These are phyloP conservation scores for Tylopilus sp. DNA, from an alignment of 768 basidiomycete species.

Conservation along the genomic window DNA sequence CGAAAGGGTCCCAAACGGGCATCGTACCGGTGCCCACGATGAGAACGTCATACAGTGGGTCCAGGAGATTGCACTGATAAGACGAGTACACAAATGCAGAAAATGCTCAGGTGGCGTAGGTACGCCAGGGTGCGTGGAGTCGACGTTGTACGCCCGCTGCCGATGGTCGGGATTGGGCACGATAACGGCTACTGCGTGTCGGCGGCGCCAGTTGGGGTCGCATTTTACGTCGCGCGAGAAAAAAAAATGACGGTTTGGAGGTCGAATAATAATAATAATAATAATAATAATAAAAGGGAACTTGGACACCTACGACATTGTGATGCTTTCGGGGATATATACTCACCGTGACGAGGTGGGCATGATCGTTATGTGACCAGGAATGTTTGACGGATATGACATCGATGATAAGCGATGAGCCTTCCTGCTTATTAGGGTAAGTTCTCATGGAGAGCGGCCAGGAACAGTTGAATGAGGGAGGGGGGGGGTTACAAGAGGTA, in stretches of 20 bases:
- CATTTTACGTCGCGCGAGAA: conserved; percentile 1
- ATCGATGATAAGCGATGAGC: background rate
- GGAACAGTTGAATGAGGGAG: background rate
- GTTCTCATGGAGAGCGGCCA: background rate
- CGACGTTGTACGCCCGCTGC: background rate
- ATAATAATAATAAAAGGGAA: no score
- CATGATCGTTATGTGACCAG: background rate
- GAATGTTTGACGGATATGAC: background rate
- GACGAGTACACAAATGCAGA: conserved; percentile 8
- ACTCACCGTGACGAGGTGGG: background rate
- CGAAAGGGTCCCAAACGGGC: conserved; percentile 4
- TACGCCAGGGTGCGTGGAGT: conserved; percentile 7
- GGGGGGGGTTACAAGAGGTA: conserved; percentile 5
- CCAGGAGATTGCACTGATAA: conserved; percentile 9
- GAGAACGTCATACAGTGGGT: conserved; percentile 13
- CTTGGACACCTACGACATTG: background rate
- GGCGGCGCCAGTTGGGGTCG: conserved; percentile 2
- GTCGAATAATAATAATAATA: no score
- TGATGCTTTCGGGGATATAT: conserved; percentile 1
- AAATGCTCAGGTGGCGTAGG: conserved; percentile 17
- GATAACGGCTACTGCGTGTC: conserved; percentile 21
- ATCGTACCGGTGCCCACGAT: background rate
- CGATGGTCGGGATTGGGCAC: background rate
- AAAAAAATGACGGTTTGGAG: background rate
- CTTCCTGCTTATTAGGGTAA: conserved; percentile 2